Evolutionary conservation across 2,329 filamentous ascomycete genomes (phyloP).

Genomic region (Diaporthe batatas): DNA sequence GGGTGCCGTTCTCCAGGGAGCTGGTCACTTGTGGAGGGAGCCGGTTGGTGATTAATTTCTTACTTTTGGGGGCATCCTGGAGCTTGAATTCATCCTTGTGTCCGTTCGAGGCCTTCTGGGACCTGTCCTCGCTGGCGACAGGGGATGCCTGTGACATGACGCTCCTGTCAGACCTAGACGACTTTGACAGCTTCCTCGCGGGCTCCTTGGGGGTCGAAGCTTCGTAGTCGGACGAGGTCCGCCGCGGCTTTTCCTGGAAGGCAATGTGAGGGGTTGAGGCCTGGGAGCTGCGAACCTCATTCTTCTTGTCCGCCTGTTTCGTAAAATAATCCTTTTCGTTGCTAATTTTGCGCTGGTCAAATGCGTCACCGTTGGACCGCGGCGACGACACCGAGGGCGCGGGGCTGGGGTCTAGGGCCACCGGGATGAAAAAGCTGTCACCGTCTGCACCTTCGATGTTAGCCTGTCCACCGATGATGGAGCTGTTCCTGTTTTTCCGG

Average conservation of each 20-base stretch:
- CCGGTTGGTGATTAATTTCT: constrained; percentile 59
- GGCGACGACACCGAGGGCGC: constrained; percentile 65
- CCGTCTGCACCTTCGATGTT: constrained; percentile 63
- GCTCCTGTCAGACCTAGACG: constrained; percentile 53
- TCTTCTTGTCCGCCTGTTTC: constrained; percentile 62
- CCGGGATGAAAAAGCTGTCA: constrained; percentile 81
- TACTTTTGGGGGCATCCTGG: constrained; percentile 82
- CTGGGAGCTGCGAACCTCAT: constrained; percentile 56
- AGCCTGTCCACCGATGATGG: constrained; percentile 62
- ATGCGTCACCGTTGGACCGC: constrained; percentile 64
- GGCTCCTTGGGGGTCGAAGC: constrained; percentile 65
- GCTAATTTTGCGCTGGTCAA: constrained; percentile 59
- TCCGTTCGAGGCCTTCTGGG: constrained; percentile 54
- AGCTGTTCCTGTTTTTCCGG: constrained; percentile 81
- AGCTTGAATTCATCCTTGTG: constrained; percentile 77
- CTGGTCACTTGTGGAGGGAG: constrained; percentile 60
- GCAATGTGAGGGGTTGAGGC: constrained; percentile 87
- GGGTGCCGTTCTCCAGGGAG: constrained; percentile 54
- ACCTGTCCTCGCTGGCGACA: constrained; percentile 54
- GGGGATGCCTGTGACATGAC: constrained; percentile 50
- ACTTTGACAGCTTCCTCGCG: constrained; percentile 63
- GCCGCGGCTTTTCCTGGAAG: constrained; percentile 86
- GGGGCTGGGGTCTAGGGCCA: constrained; percentile 79
- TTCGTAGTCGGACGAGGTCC: constrained; percentile 71
- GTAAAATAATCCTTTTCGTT: constrained; percentile 73